Evolutionary conservation across 805 yeast species (phyloP).

Genomic region (Saturnispora sekii): DNA sequence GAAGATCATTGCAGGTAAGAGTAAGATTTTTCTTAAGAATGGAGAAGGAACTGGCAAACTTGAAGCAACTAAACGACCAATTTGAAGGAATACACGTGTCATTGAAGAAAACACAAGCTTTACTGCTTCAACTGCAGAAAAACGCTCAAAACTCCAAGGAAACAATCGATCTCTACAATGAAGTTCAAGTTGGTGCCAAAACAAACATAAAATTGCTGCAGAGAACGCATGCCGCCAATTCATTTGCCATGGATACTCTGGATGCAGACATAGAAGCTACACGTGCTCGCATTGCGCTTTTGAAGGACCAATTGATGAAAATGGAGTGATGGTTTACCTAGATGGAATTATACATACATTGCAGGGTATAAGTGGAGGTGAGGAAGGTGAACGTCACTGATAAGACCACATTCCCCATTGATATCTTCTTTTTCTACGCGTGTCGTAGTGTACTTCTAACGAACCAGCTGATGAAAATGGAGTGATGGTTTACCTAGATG

Average conservation of each 20-base stretch:
- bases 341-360: background rate
- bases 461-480: background rate
- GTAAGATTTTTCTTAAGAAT: background rate
- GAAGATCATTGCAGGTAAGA: background rate
- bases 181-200: constrained; percentile 3
- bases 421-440: no score
- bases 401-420: no score
- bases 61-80: background rate
- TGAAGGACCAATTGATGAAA: background rate
- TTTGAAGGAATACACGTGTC: background rate
- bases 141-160: constrained; percentile 3
- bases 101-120: background rate
- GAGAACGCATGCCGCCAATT: background rate
- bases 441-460: background rate
- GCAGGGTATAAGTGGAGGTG: no score
- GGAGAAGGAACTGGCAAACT: constrained; percentile 6
- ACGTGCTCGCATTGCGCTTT: background rate
- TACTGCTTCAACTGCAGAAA: constrained; percentile 1
- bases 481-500: background rate
- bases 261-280: constrained; percentile 3
- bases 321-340: background rate
- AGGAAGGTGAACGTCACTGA: no score
- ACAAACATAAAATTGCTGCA: constrained; percentile 1
- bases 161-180: background rate
- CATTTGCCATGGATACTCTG: constrained; percentile 2